Evolutionary conservation across 805 yeast species (phyloP).

Genomic region (Candida quercuum): DNA sequence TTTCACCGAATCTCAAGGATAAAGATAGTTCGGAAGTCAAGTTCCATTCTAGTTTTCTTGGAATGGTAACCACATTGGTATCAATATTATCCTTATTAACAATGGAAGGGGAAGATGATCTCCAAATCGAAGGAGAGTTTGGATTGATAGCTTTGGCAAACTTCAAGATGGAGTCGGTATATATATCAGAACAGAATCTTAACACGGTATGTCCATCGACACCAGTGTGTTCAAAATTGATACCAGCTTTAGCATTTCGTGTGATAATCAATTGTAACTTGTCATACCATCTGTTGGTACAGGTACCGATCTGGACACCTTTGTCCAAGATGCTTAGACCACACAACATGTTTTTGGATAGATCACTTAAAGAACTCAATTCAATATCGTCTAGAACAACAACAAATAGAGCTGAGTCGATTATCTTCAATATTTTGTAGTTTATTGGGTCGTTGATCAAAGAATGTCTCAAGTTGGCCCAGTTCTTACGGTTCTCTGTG

Average conservation of each 20-base stretch:
- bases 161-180: slow-evolving; percentile 83
- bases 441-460: slow-evolving; percentile 47
- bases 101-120: slow-evolving; percentile 43
- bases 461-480: slow-evolving; percentile 71
- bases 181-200: slow-evolving; percentile 82
- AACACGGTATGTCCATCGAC: slow-evolving; percentile 94
- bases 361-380: slow-evolving; percentile 51
- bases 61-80: slow-evolving; percentile 56
- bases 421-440: slow-evolving; percentile 62
- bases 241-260: slow-evolving; percentile 85
- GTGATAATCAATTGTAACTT: slow-evolving; percentile 77
- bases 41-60: slow-evolving; percentile 87
- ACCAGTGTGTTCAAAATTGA: slow-evolving; percentile 91
- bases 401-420: slow-evolving; percentile 79
- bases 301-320: slow-evolving; percentile 90
- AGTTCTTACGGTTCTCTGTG: slow-evolving; percentile 80
- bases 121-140: slow-evolving; percentile 66
- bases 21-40: slow-evolving; percentile 72
- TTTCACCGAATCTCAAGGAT: slow-evolving; percentile 85
- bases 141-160: slow-evolving; percentile 81
- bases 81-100: slow-evolving; percentile 35
- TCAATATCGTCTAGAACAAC: slow-evolving; percentile 79
- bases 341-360: slow-evolving; percentile 82
- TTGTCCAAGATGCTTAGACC: slow-evolving; percentile 74
- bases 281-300: slow-evolving; percentile 94